Evolutionary conservation across 768 basidiomycete species (phyloP).

Genomic region (Suillus luteus): DNA sequence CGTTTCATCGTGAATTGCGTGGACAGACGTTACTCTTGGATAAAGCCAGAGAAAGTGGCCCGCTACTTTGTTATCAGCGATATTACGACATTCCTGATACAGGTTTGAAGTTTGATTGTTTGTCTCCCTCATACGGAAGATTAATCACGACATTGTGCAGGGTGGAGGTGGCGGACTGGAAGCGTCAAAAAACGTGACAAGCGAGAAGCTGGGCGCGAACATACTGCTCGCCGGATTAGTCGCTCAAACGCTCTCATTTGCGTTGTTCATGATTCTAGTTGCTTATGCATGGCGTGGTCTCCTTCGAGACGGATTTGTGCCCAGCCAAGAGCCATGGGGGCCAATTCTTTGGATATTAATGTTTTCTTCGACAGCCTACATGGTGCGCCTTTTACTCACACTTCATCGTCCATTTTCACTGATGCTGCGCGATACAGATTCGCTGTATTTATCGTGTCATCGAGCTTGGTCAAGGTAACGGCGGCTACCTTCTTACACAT

Average conservation of each 20-base stretch:
- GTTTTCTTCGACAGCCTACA: conserved; percentile 28
- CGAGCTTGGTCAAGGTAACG: conserved; percentile 23
- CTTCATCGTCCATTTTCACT: background rate
- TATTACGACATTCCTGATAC: conserved; percentile 28
- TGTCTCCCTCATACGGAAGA: background rate
- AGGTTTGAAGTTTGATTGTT: conserved; percentile 19
- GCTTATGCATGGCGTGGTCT: conserved; percentile 17
- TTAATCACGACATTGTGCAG: conserved; percentile 15
- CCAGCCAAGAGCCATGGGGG: conserved; percentile 21
- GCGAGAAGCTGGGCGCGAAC: conserved; percentile 13
- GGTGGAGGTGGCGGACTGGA: conserved; percentile 26
- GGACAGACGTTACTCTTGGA: conserved; percentile 22
- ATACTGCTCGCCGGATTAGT: conserved; percentile 30
- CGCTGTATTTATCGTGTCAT: conserved; percentile 33
- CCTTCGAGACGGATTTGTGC: conserved; percentile 11
- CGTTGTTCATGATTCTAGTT: conserved; percentile 23
- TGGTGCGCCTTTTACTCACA: conserved; percentile 21
- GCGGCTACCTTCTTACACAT: conserved; percentile 24
- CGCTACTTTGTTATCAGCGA: conserved; percentile 32
- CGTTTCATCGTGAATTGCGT: conserved; percentile 24
- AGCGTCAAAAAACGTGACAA: conserved; percentile 12
- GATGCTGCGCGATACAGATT: conserved; percentile 16
- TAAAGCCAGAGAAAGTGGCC: conserved; percentile 28
- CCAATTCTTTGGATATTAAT: conserved; percentile 22
- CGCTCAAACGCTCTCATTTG: conserved; percentile 29